Evolutionary conservation across 2,329 filamentous ascomycete genomes (phyloP).

Genomic region (Scleromitrula shiraiana): DNA sequence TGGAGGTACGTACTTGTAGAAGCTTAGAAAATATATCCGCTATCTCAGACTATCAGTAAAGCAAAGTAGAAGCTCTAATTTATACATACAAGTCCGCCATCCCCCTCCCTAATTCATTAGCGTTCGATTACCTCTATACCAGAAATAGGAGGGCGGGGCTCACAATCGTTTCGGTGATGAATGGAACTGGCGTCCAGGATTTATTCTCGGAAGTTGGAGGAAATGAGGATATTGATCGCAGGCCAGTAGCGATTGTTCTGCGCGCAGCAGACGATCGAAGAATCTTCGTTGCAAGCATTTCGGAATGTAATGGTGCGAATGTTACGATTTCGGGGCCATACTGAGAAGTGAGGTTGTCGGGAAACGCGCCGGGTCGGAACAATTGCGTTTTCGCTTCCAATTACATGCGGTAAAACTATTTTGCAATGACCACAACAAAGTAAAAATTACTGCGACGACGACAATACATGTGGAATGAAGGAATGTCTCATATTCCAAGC

Average conservation of each 20-base stretch:
- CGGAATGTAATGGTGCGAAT: background rate
- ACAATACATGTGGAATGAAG: slow-evolving; percentile 23
- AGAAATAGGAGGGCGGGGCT: slow-evolving; percentile 34
- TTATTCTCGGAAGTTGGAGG: slow-evolving; percentile 23
- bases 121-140: slow-evolving; percentile 10
- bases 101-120: slow-evolving; percentile 53
- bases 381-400: slow-evolving; percentile 11
- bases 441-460: background rate
- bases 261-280: slow-evolving; percentile 20
- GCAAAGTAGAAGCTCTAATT: slow-evolving; percentile 20
- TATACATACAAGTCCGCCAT: slow-evolving; percentile 64
- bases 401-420: background rate
- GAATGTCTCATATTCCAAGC: slow-evolving; percentile 18
- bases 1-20: slow-evolving; percentile 55
- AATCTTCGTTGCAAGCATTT: slow-evolving; percentile 24
- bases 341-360: too few relatives aligned
- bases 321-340: too few relatives aligned
- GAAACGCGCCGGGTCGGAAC: slow-evolving; percentile 13
- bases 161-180: slow-evolving; percentile 47
- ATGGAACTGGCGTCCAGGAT: slow-evolving; percentile 40
- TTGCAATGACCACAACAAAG: background rate
- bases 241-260: slow-evolving; percentile 14
- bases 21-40: slow-evolving; percentile 79
- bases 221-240: slow-evolving; percentile 23
- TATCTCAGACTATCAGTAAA: slow-evolving; percentile 29